A percentile compares a stretch with the other conserved stretches of the same genome.
Conservation (phyloP, 495 filamentous ascomycete genomes). For the Trichocladium uniseriatum region DNA sequence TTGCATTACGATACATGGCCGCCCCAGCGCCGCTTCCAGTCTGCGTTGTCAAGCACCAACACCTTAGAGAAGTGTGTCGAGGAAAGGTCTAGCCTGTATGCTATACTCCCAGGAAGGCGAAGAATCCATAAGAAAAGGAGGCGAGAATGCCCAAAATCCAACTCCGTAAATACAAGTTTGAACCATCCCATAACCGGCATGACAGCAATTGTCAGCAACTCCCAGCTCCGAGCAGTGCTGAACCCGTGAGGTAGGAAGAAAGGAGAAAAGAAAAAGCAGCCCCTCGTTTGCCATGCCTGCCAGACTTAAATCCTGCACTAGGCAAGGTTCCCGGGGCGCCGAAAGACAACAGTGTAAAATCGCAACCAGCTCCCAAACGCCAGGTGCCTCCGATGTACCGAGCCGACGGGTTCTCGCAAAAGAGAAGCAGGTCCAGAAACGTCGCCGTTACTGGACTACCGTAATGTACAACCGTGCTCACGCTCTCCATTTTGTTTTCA, state of each 20-base stretch:
- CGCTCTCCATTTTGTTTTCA: neutral
- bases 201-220: neutral
- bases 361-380: neutral
- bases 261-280: neutral
- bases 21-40: no score
- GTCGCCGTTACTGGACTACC: neutral
- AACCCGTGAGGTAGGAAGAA: neutral
- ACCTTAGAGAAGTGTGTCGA: no score
- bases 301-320: no score
- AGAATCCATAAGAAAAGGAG: no score
- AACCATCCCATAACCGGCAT: no score
- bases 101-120: no score
- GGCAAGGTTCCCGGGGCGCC: neutral
- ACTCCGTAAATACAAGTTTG: no score
- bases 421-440: neutral
- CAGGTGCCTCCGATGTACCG: neutral
- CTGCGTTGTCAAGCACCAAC: no score
- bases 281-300: no score
- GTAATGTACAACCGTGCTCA: neutral
- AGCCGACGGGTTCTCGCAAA: neutral
- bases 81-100: no score
- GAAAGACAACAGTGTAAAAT: neutral
- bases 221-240: neutral
- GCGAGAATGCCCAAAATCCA: no score
- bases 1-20: no score